Evolutionary conservation across 202 grass and related monocot genomes (phyloP).

Genomic region (Panicum virgatum): DNA sequence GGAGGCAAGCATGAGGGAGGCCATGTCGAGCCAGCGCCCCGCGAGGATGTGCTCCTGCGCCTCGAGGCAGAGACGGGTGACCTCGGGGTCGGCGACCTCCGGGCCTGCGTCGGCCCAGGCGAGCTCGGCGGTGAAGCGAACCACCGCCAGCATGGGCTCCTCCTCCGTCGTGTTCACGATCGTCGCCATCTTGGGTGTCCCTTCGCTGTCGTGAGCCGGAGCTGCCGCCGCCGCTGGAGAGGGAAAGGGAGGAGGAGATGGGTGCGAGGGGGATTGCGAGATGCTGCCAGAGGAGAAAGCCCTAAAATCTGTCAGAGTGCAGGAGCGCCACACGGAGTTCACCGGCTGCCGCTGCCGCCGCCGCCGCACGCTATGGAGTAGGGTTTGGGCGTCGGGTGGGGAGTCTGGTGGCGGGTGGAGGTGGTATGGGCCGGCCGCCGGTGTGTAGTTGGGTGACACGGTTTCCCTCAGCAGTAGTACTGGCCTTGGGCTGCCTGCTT

Average conservation of each 20-base stretch:
- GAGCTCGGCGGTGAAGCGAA: constrained; percentile 69
- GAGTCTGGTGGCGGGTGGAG: no score
- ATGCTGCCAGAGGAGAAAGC: no score
- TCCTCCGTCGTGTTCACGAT: constrained; percentile 84
- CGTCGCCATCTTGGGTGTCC: constrained; percentile 53
- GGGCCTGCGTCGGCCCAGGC: constrained; percentile 84
- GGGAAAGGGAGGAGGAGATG: background rate
- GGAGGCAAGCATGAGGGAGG: constrained; percentile 76
- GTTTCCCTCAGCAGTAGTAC: background rate
- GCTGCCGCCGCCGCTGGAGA: constrained; percentile 23
- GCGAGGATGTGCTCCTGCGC: constrained; percentile 65
- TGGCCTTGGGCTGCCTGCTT: background rate
- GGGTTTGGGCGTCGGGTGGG: no score
- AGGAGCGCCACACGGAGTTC: no score
- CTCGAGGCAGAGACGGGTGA: constrained; percentile 62
- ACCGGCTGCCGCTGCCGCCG: no score
- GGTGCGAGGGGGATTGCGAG: background rate
- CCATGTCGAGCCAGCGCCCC: constrained; percentile 68
- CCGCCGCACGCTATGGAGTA: no score
- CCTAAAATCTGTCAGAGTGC: no score
- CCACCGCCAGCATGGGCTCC: constrained; percentile 80
- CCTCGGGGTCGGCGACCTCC: constrained; percentile 84
- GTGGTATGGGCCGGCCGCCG: no score
- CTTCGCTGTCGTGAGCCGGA: background rate
- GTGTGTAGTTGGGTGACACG: background rate